Evolutionary conservation across 2,329 filamentous ascomycete genomes (phyloP).

Genomic region (Davidsoniella eucalypti): DNA sequence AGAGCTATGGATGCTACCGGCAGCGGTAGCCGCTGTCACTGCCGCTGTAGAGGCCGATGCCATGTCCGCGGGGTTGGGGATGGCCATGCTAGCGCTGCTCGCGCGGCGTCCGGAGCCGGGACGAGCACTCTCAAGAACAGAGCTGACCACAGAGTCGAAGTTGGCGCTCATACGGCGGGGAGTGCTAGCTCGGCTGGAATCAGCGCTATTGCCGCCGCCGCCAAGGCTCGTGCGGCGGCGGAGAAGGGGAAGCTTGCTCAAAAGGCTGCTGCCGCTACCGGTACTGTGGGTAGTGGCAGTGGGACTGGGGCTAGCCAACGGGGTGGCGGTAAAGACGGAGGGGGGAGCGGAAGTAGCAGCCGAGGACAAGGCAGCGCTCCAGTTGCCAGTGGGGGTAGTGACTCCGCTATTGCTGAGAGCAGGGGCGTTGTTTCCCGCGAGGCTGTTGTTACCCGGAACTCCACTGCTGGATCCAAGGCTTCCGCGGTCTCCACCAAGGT

Average conservation of each 20-base stretch:
- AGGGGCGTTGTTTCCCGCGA: too few species aligned
- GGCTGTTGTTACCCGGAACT: too few species aligned
- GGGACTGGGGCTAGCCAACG: too few species aligned
- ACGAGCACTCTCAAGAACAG: not conserved
- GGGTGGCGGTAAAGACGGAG: too few species aligned
- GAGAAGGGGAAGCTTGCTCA: constrained; percentile 2
- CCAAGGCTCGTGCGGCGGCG: constrained; percentile 1
- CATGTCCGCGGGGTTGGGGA: too few species aligned
- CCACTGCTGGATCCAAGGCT: too few species aligned
- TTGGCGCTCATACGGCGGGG: constrained; percentile 3
- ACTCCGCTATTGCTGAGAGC: too few species aligned
- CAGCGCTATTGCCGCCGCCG: not conserved
- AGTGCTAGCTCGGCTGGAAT: not conserved
- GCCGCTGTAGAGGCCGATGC: not conserved
- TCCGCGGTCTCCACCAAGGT: too few species aligned
- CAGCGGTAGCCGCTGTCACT: not conserved
- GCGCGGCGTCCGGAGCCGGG: constrained; percentile 14
- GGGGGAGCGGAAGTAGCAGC: too few species aligned
- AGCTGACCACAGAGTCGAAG: not conserved
- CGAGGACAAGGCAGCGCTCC: too few species aligned
- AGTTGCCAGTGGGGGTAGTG: too few species aligned
- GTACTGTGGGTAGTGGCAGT: too few species aligned
- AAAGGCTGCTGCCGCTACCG: not conserved
- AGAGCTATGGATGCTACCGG: not conserved
- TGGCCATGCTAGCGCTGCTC: constrained; percentile 7